Percentiles rank a stretch among this genome's conserved stretches.
These are phyloP conservation scores for Circinella minor DNA, from an alignment of 371 early-diverging fungal species.

Conservation along the genomic window DNA sequence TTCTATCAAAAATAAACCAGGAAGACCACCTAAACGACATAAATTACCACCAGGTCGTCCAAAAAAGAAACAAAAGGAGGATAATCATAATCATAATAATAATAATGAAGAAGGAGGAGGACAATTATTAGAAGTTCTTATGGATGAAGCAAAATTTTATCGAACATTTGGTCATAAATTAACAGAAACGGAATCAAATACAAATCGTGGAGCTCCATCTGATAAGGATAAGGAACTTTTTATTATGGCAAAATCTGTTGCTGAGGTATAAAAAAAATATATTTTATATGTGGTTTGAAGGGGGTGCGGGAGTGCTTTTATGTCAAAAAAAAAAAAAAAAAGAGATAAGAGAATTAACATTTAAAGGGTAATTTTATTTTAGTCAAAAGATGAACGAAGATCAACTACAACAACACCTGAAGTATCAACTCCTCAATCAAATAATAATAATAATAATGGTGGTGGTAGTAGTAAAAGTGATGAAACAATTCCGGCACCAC, in stretches of 20 bases:
- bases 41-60: background rate
- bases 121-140: background rate
- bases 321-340: too few species aligned
- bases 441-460: background rate
- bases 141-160: constrained; percentile 29
- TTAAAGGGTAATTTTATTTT: background rate
- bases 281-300: background rate
- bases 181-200: constrained; percentile 59
- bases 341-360: background rate
- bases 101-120: too few species aligned
- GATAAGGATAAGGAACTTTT: constrained; percentile 54
- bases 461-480: background rate
- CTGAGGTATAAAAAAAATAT: background rate
- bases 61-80: constrained; percentile 14
- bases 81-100: too few species aligned
- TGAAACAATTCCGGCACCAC: background rate
- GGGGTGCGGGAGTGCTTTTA: too few species aligned
- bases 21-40: constrained; percentile 1
- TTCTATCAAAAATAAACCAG: constrained; percentile 2
- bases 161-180: constrained; percentile 63
- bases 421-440: background rate
- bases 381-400: constrained; percentile 1
- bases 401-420: background rate
- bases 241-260: constrained; percentile 2
- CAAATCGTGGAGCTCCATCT: constrained; percentile 53